Evolutionary conservation across 2,329 filamentous ascomycete species (phyloP), one percentile per base, ranked within the genome.

Genomic region (Neurospora sp.): DNA sequence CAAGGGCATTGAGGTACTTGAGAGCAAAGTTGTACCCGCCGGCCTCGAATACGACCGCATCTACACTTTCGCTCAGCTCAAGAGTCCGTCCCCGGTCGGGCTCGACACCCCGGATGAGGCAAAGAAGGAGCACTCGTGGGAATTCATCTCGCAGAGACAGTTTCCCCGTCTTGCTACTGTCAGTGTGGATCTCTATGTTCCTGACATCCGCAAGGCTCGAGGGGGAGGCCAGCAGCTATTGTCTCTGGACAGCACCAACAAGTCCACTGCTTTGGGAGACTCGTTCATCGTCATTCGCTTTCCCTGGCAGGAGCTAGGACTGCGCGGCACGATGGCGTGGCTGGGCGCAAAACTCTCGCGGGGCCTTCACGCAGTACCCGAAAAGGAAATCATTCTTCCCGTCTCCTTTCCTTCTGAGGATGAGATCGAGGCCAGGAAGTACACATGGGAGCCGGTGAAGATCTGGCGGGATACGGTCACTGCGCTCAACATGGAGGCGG

Each of bases 31-130:
- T 17, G 80, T 92, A 66, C 82, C 87, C 6, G 87, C 87, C 2
- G 93, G 93, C 2, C 83, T 97, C 70, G 86, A 90, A 77, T 91
- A 91, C 79, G 93, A 97, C 80, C 88, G 93, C 6, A 87, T 95
- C 74, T 97, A 93, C 82, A 90, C 88, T 66, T 92, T 97, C 77
- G 93, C 91, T 1, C 90, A 94, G 78, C 82, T 86, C 71, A 82
- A 82, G 77, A 83, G 82, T 75, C 81, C 82, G 43, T 84, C 84
- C 71, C 82, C 83, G 2, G 79, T 81, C 19, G 71, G 77, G 17
- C 74, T 79, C n/a, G 77, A 80, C 67, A 66, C 72, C 19, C 46
- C 69, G 4, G 77, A 79, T 39, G 79, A 78, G 70, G 78, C 81
- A 70, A 80, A 81, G 73, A 78, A 78, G 69, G 76, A 79, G 66